These are phyloP conservation scores for Tetraselmis chui DNA, from an alignment of 139 green algal species.

Conservation along the genomic window DNA sequence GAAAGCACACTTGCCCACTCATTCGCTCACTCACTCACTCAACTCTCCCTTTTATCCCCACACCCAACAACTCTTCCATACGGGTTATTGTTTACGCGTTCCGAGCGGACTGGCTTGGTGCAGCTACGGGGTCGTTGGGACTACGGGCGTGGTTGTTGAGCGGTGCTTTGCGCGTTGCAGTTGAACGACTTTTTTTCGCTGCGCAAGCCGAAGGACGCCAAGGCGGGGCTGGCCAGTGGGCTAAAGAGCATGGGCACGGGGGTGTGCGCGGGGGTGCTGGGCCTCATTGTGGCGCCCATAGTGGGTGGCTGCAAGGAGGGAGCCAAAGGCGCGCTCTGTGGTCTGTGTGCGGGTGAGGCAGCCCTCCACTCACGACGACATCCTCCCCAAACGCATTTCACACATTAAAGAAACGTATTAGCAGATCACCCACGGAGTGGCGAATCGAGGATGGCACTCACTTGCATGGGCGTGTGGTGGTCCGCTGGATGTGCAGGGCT, in stretches of 20 bases:
- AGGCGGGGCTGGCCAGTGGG: conserved; percentile 37
- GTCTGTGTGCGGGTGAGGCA: conserved; percentile 51
- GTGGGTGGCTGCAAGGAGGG: conserved; percentile 61
- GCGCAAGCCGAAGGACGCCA: conserved; percentile 32
- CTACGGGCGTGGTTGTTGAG: too few relatives aligned
- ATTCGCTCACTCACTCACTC: too few relatives aligned
- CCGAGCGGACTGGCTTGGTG: too few relatives aligned
- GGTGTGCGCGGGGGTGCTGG: conserved; percentile 39
- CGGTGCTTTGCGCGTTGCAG: conserved; percentile 20
- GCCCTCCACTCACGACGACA: not conserved
- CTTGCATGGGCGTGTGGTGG: too few relatives aligned
- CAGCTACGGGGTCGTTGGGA: too few relatives aligned
- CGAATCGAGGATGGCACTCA: too few relatives aligned
- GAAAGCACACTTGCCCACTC: too few relatives aligned
- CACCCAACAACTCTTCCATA: too few relatives aligned
- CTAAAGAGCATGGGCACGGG: conserved; percentile 41
- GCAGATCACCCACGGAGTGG: too few relatives aligned
- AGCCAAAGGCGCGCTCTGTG: conserved; percentile 65
- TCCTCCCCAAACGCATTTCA: not conserved
- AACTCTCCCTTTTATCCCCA: too few relatives aligned
- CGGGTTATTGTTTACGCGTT: too few relatives aligned
- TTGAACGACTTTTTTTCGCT: conserved; percentile 65
- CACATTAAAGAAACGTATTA: too few relatives aligned
- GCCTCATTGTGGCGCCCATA: conserved; percentile 66
- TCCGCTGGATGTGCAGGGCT: conserved; percentile 38